Conservation (phyloP, 2,329 filamentous ascomycete species). For the Shiraia bambusicola region DNA sequence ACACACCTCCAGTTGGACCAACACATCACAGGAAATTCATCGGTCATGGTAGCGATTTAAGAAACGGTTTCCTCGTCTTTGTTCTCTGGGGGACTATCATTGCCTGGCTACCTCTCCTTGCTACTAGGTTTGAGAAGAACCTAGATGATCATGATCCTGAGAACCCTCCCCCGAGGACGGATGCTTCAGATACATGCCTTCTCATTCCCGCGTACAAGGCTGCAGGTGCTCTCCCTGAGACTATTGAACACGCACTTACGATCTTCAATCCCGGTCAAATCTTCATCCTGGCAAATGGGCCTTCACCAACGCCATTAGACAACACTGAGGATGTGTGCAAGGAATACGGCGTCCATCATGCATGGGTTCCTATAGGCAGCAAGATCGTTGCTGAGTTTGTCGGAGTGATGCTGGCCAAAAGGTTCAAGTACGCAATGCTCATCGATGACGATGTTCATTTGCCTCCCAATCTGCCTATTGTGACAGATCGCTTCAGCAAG, state of each 20-base stretch:
- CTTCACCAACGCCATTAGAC: slow-evolving; percentile 16
- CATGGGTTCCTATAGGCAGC: slow-evolving; percentile 16
- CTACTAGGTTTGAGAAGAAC: slow-evolving; percentile 22
- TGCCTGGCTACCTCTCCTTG: slow-evolving; percentile 36
- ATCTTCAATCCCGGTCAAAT: slow-evolving; percentile 17
- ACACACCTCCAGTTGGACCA: background rate
- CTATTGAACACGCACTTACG: slow-evolving; percentile 16
- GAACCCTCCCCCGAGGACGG: slow-evolving; percentile 26
- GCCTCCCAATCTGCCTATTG: slow-evolving; percentile 16
- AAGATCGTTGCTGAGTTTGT: slow-evolving; percentile 20
- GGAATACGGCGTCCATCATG: slow-evolving; percentile 15
- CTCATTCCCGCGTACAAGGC: slow-evolving; percentile 28
- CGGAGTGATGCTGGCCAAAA: slow-evolving; percentile 14
- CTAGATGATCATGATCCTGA: slow-evolving; percentile 19
- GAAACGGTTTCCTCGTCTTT: slow-evolving; percentile 43
- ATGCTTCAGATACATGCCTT: slow-evolving; percentile 24
- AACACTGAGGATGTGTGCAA: slow-evolving; percentile 19
- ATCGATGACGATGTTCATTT: slow-evolving; percentile 19
- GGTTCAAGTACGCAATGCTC: slow-evolving; percentile 18
- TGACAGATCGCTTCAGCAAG: slow-evolving; percentile 14
- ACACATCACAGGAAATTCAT: background rate
- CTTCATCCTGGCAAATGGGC: slow-evolving; percentile 19
- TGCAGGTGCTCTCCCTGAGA: slow-evolving; percentile 13
- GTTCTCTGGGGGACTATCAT: slow-evolving; percentile 48
- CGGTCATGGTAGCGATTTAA: background rate